A percentile compares a stretch with the other conserved stretches of the same genome.
phyloP scores from a whole-genome alignment of 768 basidiomycete species.

The Lyophyllum atratum region DNA sequence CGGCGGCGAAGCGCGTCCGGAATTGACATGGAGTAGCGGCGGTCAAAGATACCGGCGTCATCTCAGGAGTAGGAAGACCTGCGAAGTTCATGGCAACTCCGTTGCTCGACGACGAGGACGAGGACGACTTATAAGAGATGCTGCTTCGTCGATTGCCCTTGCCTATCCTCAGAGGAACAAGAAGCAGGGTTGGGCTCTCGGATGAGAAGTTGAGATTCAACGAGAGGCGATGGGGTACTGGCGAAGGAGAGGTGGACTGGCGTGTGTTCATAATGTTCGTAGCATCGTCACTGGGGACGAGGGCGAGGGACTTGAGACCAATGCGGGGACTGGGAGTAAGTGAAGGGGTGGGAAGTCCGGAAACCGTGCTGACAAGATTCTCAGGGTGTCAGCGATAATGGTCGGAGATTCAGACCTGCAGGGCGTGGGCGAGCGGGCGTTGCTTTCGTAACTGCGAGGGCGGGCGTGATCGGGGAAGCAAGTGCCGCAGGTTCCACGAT shows the following conservation, averaged over 20 bases:
- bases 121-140: constrained; percentile 66
- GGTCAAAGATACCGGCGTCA: constrained; percentile 64
- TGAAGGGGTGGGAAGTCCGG: constrained; percentile 54
- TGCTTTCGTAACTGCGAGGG: constrained; percentile 34
- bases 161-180: constrained; percentile 30
- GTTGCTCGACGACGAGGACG: constrained; percentile 39
- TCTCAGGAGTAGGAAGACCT: constrained; percentile 71
- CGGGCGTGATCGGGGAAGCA: constrained; percentile 31
- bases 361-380: constrained; percentile 36
- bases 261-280: constrained; percentile 29
- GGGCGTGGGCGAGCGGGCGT: constrained; percentile 59
- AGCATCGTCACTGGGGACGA: constrained; percentile 39
- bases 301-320: constrained; percentile 55
- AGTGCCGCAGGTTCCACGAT: constrained; percentile 25
- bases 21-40: constrained; percentile 34
- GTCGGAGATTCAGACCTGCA: constrained; percentile 65
- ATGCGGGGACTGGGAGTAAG: constrained; percentile 50
- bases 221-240: constrained; percentile 32
- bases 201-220: constrained; percentile 37
- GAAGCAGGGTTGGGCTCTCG: constrained; percentile 25
- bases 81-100: constrained; percentile 33
- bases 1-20: constrained; percentile 30
- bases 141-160: constrained; percentile 59
- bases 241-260: constrained; percentile 31
- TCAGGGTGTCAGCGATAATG: constrained; percentile 70